phyloP scores from a whole-genome alignment of 2,329 filamentous ascomycete species.

The Chaetomium globosum region DNA sequence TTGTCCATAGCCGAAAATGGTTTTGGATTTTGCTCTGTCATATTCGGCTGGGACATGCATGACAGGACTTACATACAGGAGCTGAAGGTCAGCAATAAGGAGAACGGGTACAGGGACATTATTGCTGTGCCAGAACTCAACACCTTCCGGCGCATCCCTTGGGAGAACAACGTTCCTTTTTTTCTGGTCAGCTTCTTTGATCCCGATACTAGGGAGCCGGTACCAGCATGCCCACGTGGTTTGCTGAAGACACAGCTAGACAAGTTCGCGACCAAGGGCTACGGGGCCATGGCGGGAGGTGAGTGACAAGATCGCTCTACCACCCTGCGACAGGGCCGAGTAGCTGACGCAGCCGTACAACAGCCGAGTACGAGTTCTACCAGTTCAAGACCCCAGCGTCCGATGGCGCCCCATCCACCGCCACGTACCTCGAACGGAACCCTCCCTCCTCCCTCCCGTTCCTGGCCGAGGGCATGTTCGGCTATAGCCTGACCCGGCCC shows the following conservation, averaged over 20 bases:
- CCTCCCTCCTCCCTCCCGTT: conserved; percentile 72
- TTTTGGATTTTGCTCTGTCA: conserved; percentile 91
- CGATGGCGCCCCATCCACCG: conserved; percentile 66
- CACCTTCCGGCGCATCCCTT: conserved; percentile 82
- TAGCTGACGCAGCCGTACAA: conserved; percentile 20
- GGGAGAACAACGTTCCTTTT: conserved; percentile 85
- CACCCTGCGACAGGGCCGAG: too few species aligned
- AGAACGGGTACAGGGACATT: conserved; percentile 86
- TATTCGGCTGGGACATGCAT: conserved; percentile 98
- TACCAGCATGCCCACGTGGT: conserved; percentile 79
- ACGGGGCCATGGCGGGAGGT: conserved; percentile 89
- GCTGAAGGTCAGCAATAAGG: conserved; percentile 82
- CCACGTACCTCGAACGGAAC: conserved; percentile 73
- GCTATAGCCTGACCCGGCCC: conserved; percentile 84
- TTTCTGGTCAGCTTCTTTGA: conserved; percentile 84
- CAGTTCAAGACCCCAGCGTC: conserved; percentile 74
- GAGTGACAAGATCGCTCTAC: conserved; percentile 41
- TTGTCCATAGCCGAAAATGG: conserved; percentile 76
- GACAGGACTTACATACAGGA: conserved; percentile 86
- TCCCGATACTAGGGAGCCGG: conserved; percentile 70
- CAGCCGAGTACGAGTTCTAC: conserved; percentile 95
- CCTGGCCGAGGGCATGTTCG: conserved; percentile 93
- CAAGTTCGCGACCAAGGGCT: conserved; percentile 69
- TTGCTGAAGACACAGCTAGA: conserved; percentile 69
- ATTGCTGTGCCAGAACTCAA: conserved; percentile 78